Conservation (phyloP, 345 rosid species). For the Capsella bursapastoris region DNA sequence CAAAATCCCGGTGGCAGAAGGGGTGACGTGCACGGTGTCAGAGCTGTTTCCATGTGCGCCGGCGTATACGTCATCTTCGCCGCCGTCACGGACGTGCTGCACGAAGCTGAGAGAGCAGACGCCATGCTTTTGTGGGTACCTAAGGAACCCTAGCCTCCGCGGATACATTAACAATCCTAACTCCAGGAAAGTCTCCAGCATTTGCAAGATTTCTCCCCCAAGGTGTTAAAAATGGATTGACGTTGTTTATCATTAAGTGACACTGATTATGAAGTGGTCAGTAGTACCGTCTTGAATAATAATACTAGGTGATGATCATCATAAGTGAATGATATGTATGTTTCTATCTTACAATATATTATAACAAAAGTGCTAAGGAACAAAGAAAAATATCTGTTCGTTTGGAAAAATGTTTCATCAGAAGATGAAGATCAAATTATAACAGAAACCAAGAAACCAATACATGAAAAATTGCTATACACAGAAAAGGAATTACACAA, state of each 20-base stretch:
- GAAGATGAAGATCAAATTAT: not conserved
- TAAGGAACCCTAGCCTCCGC: slow-evolving; percentile 52
- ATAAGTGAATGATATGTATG: slow-evolving; percentile 28
- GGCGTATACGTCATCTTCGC: slow-evolving; percentile 46
- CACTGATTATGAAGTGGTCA: slow-evolving; percentile 18
- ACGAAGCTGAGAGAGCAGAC: slow-evolving; percentile 61
- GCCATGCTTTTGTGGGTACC: slow-evolving; percentile 73
- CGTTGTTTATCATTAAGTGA: not conserved
- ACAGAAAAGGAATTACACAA: slow-evolving; percentile 32
- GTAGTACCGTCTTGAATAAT: slow-evolving; percentile 10
- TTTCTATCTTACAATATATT: slow-evolving; percentile 1
- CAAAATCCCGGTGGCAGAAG: slow-evolving; percentile 43
- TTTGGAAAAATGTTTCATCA: not conserved
- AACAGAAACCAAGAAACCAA: not conserved
- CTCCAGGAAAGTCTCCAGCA: slow-evolving; percentile 44
- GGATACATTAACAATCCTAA: slow-evolving; percentile 56
- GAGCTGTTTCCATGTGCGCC: slow-evolving; percentile 57
- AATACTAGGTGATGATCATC: slow-evolving; percentile 20
- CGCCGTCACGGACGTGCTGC: slow-evolving; percentile 61
- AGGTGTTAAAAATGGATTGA: slow-evolving; percentile 43
- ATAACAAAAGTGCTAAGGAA: too few species aligned
- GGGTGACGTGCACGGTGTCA: slow-evolving; percentile 54
- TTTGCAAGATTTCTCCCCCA: slow-evolving; percentile 55
- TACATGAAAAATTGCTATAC: slow-evolving; percentile 19
- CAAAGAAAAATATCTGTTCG: not conserved